These are phyloP conservation scores for Chaetomiaceae sp. DNA, from an alignment of 2,329 filamentous ascomycete species.

Conservation along the genomic window DNA sequence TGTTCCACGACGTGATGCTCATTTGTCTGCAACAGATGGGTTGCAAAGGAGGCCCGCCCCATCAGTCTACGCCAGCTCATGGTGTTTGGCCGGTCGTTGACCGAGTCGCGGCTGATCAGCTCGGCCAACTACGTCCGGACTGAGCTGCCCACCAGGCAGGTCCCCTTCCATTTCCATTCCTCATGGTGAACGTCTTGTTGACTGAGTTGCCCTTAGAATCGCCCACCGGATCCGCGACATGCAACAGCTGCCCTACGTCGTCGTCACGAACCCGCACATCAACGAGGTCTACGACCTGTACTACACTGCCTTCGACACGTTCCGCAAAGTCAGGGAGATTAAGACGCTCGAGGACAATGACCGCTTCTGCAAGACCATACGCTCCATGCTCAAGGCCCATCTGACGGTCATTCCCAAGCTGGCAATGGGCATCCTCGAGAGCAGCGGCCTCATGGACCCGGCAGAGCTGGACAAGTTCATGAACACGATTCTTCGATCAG, in stretches of 20 bases:
- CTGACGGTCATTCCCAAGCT: conserved; percentile 90
- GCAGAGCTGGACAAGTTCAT: conserved; percentile 88
- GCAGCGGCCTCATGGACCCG: conserved; percentile 73
- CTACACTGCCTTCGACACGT: conserved; percentile 90
- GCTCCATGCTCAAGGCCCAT: conserved; percentile 77
- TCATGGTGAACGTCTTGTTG: background rate
- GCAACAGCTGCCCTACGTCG: conserved; percentile 91
- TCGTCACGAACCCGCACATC: conserved; percentile 92
- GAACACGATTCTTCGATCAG: conserved; percentile 86
- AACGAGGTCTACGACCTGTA: conserved; percentile 95
- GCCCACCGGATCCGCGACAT: conserved; percentile 95
- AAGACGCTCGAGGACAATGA: conserved; percentile 88
- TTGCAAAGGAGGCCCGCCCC: conserved; percentile 85
- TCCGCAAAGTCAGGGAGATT: conserved; percentile 80
- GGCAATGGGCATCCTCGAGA: conserved; percentile 91
- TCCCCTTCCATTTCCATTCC: background rate
- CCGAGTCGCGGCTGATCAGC: conserved; percentile 81
- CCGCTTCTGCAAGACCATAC: conserved; percentile 73
- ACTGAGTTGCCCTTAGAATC: conserved; percentile 52
- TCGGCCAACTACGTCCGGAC: conserved; percentile 97
- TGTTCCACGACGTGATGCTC: conserved; percentile 15
- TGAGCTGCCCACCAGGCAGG: conserved; percentile 78
- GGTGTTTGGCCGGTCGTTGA: conserved; percentile 92
- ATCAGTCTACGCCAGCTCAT: conserved; percentile 95
- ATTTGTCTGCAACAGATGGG: conserved; percentile 61